These are phyloP conservation scores for Mycena alexandri DNA, from an alignment of 768 basidiomycete species.

Conservation along the genomic window DNA sequence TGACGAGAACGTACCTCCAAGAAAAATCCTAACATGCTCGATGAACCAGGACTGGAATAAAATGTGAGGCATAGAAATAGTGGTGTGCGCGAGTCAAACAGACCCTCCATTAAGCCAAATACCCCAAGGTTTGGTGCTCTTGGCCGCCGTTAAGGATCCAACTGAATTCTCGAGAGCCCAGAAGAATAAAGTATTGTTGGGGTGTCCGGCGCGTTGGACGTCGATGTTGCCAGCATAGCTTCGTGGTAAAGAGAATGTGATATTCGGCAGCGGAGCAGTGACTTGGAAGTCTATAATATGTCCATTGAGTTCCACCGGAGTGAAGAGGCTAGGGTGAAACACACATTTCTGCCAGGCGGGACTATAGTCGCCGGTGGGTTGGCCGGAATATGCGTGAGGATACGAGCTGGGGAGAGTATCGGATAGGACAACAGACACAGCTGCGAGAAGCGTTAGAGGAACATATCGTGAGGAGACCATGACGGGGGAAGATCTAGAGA, in stretches of 20 bases:
- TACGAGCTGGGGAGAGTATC: slow-evolving; percentile 56
- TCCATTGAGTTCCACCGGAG: not conserved
- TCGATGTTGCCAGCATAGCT: slow-evolving; percentile 75
- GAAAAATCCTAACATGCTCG: slow-evolving; percentile 73
- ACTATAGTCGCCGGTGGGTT: slow-evolving; percentile 62
- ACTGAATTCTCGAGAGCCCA: slow-evolving; percentile 68
- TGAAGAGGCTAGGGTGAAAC: slow-evolving; percentile 33
- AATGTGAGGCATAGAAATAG: slow-evolving; percentile 6
- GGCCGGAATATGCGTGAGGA: slow-evolving; percentile 62
- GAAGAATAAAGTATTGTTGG: slow-evolving; percentile 77
- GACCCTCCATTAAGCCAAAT: slow-evolving; percentile 84
- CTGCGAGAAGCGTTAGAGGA: slow-evolving; percentile 41
- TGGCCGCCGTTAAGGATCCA: slow-evolving; percentile 65
- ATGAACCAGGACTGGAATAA: slow-evolving; percentile 70
- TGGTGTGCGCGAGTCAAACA: slow-evolving; percentile 36
- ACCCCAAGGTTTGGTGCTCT: slow-evolving; percentile 70
- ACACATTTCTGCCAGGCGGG: slow-evolving; percentile 74
- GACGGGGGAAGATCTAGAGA: slow-evolving; percentile 21
- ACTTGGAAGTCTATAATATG: slow-evolving; percentile 69
- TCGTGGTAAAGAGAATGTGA: slow-evolving; percentile 66
- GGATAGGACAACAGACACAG: slow-evolving; percentile 41
- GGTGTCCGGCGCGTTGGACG: slow-evolving; percentile 69
- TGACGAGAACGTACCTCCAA: slow-evolving; percentile 63
- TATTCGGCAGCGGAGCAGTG: slow-evolving; percentile 66
- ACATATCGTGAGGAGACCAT: slow-evolving; percentile 45